Conservation (phyloP, 1,139 yeast genomes). For the Lodderomyces jiufengensis region DNA sequence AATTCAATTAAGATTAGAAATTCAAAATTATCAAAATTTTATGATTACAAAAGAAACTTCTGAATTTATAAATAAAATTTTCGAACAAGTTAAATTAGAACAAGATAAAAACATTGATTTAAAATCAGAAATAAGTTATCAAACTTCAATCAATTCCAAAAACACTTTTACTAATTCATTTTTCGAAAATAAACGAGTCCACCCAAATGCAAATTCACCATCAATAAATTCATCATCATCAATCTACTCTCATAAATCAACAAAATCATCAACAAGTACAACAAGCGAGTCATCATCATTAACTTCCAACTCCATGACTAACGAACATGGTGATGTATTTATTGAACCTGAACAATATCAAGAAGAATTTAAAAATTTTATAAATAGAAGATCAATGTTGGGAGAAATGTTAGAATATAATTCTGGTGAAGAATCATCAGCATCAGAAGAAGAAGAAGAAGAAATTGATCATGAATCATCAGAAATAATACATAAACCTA, state of each 20-base stretch:
- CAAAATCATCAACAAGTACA: conserved; percentile 3
- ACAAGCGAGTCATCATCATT: too few species aligned
- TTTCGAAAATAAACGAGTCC: not conserved
- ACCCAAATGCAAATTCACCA: not conserved
- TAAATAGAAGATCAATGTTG: conserved; percentile 40
- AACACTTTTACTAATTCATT: not conserved
- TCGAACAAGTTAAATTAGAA: conserved; percentile 2
- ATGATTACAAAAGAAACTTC: conserved; percentile 16
- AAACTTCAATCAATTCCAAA: too few species aligned
- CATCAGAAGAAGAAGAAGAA: conserved; percentile 16
- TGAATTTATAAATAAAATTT: conserved; percentile 3
- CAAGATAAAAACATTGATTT: not conserved
- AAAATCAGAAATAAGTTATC: too few species aligned
- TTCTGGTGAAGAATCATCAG: conserved; percentile 15
- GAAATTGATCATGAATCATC: conserved; percentile 2
- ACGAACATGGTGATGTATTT: conserved; percentile 5
- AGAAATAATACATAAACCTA: too few species aligned
- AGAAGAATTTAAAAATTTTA: conserved; percentile 10
- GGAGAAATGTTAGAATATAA: conserved; percentile 48
- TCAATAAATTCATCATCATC: conserved; percentile 6
- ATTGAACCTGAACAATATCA: conserved; percentile 5
- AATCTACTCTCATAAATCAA: conserved; percentile 1
- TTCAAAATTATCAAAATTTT: conserved; percentile 32
- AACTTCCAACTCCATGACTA: not conserved
- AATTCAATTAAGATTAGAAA: conserved; percentile 43